A percentile compares a stretch with the other conserved stretches of the same genome.
Evolutionary conservation across 2,329 filamentous ascomycete genomes (phyloP).

Genomic region (Diaporthe velutina): DNA sequence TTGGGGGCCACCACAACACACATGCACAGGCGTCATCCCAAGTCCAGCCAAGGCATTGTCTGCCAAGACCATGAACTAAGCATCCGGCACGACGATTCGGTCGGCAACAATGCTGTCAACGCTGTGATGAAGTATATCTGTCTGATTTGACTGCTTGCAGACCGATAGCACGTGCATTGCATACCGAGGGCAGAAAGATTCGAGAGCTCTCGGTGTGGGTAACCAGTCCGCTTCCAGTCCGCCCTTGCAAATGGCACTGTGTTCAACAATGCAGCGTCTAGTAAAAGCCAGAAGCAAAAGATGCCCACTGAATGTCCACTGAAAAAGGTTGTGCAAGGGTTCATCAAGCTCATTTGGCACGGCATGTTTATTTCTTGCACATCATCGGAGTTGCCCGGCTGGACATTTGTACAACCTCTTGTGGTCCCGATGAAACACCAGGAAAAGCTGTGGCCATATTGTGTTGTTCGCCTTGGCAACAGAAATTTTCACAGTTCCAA

Average conservation of each 20-base stretch:
- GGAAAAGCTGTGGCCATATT: background rate
- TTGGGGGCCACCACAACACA: background rate
- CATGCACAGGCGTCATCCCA: background rate
- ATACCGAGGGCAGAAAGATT: background rate
- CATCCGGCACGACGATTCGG: background rate
- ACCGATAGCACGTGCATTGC: background rate
- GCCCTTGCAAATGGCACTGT: background rate
- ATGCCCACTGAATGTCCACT: slow-evolving; percentile 2
- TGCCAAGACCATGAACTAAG: background rate
- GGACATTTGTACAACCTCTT: background rate
- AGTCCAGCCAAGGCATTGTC: slow-evolving; percentile 10
- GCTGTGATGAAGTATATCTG: too few species aligned
- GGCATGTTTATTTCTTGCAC: background rate
- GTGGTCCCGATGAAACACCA: background rate
- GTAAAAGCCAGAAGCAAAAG: background rate
- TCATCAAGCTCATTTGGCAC: slow-evolving; percentile 10
- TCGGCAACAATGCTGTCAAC: background rate
- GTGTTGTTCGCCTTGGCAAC: background rate
- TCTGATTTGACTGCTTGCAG: background rate
- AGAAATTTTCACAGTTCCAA: background rate
- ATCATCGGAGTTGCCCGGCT: background rate
- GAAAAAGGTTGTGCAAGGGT: slow-evolving; percentile 26
- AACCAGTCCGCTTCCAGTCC: background rate
- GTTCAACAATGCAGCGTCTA: background rate
- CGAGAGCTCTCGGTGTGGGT: slow-evolving; percentile 2